Base-by-base conservation (phyloP, 441 rosid genomes). In the Francoa sonchifolia region DNA sequence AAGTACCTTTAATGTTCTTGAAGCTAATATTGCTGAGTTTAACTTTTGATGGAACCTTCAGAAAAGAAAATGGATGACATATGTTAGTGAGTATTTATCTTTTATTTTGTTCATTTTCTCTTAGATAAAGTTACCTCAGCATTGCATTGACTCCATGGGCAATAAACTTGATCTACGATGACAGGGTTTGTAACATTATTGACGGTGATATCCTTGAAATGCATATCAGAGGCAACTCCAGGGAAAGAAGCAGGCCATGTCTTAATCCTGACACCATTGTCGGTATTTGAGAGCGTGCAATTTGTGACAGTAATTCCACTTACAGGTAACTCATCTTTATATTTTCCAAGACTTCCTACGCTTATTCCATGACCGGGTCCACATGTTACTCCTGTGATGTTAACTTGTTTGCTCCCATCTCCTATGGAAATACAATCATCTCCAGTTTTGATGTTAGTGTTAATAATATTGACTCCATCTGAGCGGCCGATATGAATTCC, bases 401-500 rank as follows among this genome's bases (percentile, higher is more conserved):
- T 37, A 1, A 65, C n/a, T 45, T 47, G 42, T 36, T 52, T 56
- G 19, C 60, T 48, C 12, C 69, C 65, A 0, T 61, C 51, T 14
- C 69, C 65, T 1, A 64, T 59, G 0, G 65, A 64, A 18, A 64
- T 54, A 53, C 65, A 64, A 13, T 64, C 69, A n/a, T 64, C 69
- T 7, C 69, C 69, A 0, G 69, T 64, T 42, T 46, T 42, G 42
- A 64, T 59, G 4, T 50, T 9, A 5, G 33, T 20, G 13, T 47
- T 36, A 26, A 3, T 25, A 37, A 79, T 57, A 14, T 37, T 61
- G 40, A 76, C 31, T 4, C 51, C 55, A 1, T 8, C 48, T 1
- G 77, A 57, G 40, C 66, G 36, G 1, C 72, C 77, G 0, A 71
- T 28, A 47, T 76, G 82, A 46, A 80, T 76, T 14, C 85, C 89